A percentile compares a stretch with the other conserved stretches of the same genome.
Conservation (phyloP, 108 stramenopile genomes). For the Chaetoceros tenuissimus region DNA sequence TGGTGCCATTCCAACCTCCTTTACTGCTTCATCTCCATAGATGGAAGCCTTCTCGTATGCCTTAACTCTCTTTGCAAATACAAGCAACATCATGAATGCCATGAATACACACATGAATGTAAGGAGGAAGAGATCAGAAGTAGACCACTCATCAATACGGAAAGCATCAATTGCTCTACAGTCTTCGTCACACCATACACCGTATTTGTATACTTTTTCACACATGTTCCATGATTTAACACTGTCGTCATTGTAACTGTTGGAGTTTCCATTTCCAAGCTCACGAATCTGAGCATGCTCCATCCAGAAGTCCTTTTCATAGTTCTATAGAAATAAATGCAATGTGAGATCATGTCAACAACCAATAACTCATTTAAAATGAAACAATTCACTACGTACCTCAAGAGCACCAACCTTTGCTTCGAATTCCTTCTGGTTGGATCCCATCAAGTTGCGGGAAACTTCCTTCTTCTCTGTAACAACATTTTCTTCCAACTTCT, state of each 20-base stretch:
- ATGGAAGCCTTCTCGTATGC: constrained; percentile 40
- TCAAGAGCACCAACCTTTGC: not conserved
- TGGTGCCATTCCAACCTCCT: constrained; percentile 42
- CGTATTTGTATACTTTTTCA: constrained; percentile 68
- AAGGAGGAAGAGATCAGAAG: constrained; percentile 71
- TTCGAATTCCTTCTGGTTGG: not conserved
- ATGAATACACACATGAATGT: constrained; percentile 76
- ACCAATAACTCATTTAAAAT: not conserved
- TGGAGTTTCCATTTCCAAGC: not conserved
- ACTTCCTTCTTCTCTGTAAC: constrained; percentile 13
- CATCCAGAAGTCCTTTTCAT: constrained; percentile 35
- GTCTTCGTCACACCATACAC: constrained; percentile 75
- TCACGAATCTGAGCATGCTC: constrained; percentile 12
- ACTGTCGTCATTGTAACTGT: constrained; percentile 21
- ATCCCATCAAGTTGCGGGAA: not conserved
- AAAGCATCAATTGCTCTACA: constrained; percentile 70
- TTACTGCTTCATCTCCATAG: constrained; percentile 58
- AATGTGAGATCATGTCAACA: not conserved
- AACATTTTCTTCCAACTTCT: constrained; percentile 25
- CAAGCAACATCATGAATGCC: constrained; percentile 75
- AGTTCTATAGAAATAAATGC: constrained; percentile 12
- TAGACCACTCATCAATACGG: constrained; percentile 72
- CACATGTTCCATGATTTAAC: constrained; percentile 79
- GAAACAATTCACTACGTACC: not conserved
- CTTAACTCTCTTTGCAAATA: constrained; percentile 71